A percentile compares a stretch with the other conserved stretches of the same genome.
Conservation (phyloP, 2,329 filamentous ascomycete species). For the Xylariaceae sp. region DNA sequence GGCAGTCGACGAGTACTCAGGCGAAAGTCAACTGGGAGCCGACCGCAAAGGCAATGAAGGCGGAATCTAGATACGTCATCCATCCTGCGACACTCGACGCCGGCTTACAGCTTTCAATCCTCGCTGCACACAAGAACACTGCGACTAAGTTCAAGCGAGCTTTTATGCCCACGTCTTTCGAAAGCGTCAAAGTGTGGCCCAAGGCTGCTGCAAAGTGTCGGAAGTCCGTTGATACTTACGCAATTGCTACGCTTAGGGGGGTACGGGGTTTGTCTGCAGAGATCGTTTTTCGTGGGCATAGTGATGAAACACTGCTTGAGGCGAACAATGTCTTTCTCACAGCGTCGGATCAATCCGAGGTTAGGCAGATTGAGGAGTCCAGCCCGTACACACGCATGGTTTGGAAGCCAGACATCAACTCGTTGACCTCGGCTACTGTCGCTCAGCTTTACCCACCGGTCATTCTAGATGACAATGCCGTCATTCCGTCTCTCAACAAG, state of each 20-base stretch:
- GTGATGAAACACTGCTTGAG: not conserved
- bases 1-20: not conserved
- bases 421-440: not conserved
- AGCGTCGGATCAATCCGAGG: not conserved
- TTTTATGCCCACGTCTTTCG: slow-evolving; percentile 2
- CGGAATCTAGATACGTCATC: slow-evolving; percentile 6
- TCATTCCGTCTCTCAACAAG: slow-evolving; percentile 4
- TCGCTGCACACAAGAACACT: slow-evolving; percentile 2
- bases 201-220: not conserved
- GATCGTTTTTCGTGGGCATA: not conserved
- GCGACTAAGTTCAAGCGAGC: not conserved
- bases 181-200: slow-evolving; percentile 3
- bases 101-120: slow-evolving; percentile 4
- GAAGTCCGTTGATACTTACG: not conserved
- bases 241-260: not conserved
- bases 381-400: slow-evolving; percentile 4
- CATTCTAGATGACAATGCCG: not conserved
- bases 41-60: not conserved
- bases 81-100: slow-evolving; percentile 8
- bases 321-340: slow-evolving; percentile 5
- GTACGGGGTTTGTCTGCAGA: slow-evolving; percentile 1
- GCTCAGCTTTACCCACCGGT: slow-evolving; percentile 1
- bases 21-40: not conserved
- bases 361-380: not conserved
- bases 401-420: slow-evolving; percentile 5